Conservation (phyloP, 768 basidiomycete species). For the Suillus paluster region DNA sequence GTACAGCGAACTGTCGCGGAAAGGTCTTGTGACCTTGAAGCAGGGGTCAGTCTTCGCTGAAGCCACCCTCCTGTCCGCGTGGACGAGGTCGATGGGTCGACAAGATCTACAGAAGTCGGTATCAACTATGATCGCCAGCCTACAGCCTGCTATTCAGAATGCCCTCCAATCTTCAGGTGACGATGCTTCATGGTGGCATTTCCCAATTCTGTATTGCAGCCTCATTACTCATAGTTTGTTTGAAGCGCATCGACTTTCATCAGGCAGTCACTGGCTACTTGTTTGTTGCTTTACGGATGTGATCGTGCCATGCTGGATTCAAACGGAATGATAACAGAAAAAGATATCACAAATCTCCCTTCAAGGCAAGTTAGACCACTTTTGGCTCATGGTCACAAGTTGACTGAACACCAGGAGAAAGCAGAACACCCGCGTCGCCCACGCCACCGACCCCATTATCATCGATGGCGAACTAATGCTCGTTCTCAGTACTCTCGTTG, state of each 20-base stretch:
- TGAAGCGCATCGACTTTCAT: conserved; percentile 51
- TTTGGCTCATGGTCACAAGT: not conserved
- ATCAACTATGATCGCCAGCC: conserved; percentile 49
- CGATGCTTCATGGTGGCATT: conserved; percentile 40
- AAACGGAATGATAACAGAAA: conserved; percentile 49
- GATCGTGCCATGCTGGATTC: conserved; percentile 52
- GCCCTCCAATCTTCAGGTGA: conserved; percentile 36
- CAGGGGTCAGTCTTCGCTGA: conserved; percentile 57
- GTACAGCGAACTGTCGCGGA: conserved; percentile 46
- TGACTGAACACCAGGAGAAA: conserved; percentile 47
- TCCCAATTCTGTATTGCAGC: not conserved
- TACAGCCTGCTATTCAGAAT: conserved; percentile 44
- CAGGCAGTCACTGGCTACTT: conserved; percentile 61
- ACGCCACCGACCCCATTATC: conserved; percentile 60
- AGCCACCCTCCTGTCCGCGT: conserved; percentile 58
- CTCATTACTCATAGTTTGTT: not conserved
- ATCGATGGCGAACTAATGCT: conserved; percentile 60
- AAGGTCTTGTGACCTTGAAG: conserved; percentile 43
- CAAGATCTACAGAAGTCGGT: conserved; percentile 60
- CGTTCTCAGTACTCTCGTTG: conserved; percentile 56
- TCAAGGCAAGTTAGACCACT: conserved; percentile 50
- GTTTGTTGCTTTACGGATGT: conserved; percentile 70
- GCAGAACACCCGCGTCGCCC: conserved; percentile 43
- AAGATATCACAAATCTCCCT: conserved; percentile 55
- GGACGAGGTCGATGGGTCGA: conserved; percentile 62